Conservation (phyloP, 768 basidiomycete genomes). For the Amanita subjunquillea region DNA sequence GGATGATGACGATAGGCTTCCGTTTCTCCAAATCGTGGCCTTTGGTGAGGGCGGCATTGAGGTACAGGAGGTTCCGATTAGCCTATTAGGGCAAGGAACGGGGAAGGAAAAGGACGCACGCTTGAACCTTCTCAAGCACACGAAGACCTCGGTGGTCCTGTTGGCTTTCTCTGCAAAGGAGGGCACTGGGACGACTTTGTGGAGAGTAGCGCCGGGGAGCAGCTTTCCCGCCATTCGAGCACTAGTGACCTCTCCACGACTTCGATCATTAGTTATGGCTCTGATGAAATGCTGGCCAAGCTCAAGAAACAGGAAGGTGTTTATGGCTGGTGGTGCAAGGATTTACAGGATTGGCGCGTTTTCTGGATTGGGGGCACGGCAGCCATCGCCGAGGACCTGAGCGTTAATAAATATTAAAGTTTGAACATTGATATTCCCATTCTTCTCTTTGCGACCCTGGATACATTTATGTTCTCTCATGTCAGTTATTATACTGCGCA, state of each 20-base stretch:
- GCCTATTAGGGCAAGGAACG: conserved; percentile 36
- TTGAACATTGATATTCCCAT: not conserved
- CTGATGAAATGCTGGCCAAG: conserved; percentile 36
- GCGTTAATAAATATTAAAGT: not conserved
- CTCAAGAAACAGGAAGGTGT: conserved; percentile 51
- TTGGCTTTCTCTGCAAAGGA: conserved; percentile 44
- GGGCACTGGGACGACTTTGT: conserved; percentile 41
- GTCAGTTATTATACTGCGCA: not conserved
- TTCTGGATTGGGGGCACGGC: conserved; percentile 69
- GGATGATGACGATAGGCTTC: conserved; percentile 16
- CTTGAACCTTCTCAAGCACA: conserved; percentile 29
- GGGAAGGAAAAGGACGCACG: conserved; percentile 31
- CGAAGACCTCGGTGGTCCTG: conserved; percentile 55
- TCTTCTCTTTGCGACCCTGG: not conserved
- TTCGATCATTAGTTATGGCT: conserved; percentile 42
- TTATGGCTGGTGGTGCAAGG: conserved; percentile 75
- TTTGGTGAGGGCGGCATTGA: conserved; percentile 68
- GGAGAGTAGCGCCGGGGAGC: conserved; percentile 20
- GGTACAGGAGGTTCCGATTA: conserved; percentile 54
- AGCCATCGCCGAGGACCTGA: not conserved
- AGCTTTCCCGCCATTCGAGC: conserved; percentile 32
- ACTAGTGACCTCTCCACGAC: conserved; percentile 29
- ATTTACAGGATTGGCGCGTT: conserved; percentile 64
- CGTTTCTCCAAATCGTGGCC: conserved; percentile 59
- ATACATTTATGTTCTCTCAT: not conserved